Conservation (phyloP, 129 eudicot species). For the Oenanthe sinensis region DNA sequence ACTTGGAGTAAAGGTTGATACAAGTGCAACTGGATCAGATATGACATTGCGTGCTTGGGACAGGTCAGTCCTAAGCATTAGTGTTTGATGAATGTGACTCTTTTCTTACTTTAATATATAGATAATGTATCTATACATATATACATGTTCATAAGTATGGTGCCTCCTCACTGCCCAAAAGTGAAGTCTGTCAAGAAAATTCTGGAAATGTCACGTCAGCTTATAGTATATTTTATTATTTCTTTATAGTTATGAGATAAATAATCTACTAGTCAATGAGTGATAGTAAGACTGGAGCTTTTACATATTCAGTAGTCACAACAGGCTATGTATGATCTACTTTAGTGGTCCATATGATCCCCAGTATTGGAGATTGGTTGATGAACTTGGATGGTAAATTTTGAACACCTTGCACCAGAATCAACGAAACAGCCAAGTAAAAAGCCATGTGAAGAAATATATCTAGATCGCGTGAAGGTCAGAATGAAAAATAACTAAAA, state of each 20-base stretch:
- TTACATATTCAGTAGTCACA: too few relatives aligned
- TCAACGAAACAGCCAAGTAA: too few relatives aligned
- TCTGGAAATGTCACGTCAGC: neutral
- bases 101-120: neutral
- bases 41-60: constrained; percentile 92
- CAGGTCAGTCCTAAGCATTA: constrained; percentile 37
- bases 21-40: constrained; percentile 59
- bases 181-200: neutral
- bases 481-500: too few relatives aligned
- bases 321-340: too few relatives aligned
- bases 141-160: neutral
- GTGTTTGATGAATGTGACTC: neutral
- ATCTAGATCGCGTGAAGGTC: too few relatives aligned
- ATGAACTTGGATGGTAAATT: too few relatives aligned
- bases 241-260: neutral
- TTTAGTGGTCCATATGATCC: too few relatives aligned
- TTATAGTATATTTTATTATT: neutral
- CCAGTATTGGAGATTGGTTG: too few relatives aligned
- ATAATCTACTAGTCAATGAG: neutral
- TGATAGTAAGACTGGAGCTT: neutral
- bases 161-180: neutral
- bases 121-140: too few relatives aligned
- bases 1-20: constrained; percentile 71
- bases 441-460: too few relatives aligned
- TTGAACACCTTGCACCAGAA: too few relatives aligned